These are phyloP conservation scores for Furcasterigmium sp. DNA, from an alignment of 2,329 filamentous ascomycete genomes.

Conservation along the genomic window DNA sequence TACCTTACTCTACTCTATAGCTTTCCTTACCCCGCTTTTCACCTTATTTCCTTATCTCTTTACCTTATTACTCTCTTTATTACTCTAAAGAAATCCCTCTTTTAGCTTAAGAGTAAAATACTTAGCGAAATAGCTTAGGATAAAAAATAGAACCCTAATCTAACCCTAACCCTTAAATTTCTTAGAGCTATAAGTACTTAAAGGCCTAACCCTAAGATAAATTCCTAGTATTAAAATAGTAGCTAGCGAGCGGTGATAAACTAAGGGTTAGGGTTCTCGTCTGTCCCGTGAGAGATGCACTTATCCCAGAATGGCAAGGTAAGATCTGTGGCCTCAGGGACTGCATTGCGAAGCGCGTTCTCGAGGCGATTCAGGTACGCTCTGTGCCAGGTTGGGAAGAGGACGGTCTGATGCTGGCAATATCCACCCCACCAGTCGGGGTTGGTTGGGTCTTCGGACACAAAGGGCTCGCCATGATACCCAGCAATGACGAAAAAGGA, in stretches of 20 bases:
- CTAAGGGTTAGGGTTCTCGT: neutral
- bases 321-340: conserved; percentile 6
- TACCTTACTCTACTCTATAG: too few species aligned
- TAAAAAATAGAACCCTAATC: too few species aligned
- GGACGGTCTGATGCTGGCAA: conserved; percentile 21
- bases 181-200: too few species aligned
- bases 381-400: conserved; percentile 23
- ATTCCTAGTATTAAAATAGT: too few species aligned
- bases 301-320: conserved; percentile 18
- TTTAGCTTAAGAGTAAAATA: too few species aligned
- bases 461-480: conserved; percentile 21
- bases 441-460: conserved; percentile 12
- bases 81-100: too few species aligned
- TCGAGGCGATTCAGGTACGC: conserved; percentile 19
- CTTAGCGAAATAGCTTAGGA: too few species aligned
- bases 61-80: too few species aligned
- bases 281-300: neutral
- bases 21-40: too few species aligned
- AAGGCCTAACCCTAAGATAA: too few species aligned
- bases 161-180: too few species aligned
- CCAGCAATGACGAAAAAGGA: conserved; percentile 20
- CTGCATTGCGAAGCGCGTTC: conserved; percentile 11
- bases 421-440: conserved; percentile 20
- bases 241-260: neutral
- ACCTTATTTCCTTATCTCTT: too few species aligned